These are phyloP conservation scores for Polytolypa hystricis DNA, from an alignment of 2,329 filamentous ascomycete species.

Conservation along the genomic window DNA sequence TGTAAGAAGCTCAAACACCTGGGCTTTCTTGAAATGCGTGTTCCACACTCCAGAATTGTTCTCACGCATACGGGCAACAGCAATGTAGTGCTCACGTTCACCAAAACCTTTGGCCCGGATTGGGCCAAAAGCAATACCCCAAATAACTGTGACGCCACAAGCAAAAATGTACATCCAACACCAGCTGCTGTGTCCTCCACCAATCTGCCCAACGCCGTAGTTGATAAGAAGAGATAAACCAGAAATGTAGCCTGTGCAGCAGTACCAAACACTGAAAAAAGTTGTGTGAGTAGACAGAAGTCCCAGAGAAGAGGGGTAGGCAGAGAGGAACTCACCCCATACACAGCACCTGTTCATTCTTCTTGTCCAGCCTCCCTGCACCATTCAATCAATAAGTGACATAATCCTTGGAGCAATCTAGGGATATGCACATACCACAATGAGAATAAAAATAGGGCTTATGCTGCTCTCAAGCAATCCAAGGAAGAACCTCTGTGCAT, in stretches of 20 bases:
- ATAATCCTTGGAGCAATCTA: no score
- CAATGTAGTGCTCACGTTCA: conserved; percentile 19
- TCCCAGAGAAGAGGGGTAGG: no score
- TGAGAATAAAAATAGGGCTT: conserved; percentile 47
- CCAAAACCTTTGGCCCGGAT: conserved; percentile 32
- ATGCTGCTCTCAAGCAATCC: conserved; percentile 47
- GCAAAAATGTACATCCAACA: conserved; percentile 34
- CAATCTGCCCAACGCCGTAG: conserved; percentile 38
- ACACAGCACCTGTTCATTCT: conserved; percentile 30
- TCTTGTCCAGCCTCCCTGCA: no score
- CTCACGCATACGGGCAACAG: conserved; percentile 15
- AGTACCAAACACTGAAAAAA: conserved; percentile 35
- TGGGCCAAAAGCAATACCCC: conserved; percentile 31
- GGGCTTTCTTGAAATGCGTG: conserved; percentile 33
- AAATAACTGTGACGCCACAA: conserved; percentile 32
- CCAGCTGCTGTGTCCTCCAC: conserved; percentile 29
- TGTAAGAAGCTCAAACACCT: conserved; percentile 26
- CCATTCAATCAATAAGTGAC: no score
- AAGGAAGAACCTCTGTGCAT: conserved; percentile 43
- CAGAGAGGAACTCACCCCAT: conserved; percentile 18
- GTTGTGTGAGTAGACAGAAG: no score
- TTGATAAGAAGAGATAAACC: conserved; percentile 39
- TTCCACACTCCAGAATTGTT: conserved; percentile 26
- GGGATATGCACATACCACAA: conserved; percentile 25
- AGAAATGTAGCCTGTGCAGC: conserved; percentile 34